Evolutionary conservation across 768 basidiomycete species (phyloP).

Genomic region (Lactifluus rugatus): DNA sequence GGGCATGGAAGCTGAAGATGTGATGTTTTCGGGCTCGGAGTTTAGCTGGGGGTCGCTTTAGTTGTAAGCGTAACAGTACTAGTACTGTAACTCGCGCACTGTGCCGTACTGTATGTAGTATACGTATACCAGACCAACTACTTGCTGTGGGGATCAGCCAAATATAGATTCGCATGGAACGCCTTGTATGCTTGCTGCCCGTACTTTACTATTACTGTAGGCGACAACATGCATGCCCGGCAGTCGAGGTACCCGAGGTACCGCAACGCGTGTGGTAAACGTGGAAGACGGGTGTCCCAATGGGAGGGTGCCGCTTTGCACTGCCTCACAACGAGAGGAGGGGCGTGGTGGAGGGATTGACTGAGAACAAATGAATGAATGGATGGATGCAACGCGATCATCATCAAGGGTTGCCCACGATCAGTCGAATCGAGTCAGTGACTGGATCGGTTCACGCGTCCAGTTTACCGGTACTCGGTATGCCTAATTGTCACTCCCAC

Average conservation of each 20-base stretch:
- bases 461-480: not conserved
- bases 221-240: too few relatives aligned
- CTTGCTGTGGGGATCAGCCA: not conserved
- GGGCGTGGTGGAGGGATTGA: too few relatives aligned
- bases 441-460: not conserved
- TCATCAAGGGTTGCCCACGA: not conserved
- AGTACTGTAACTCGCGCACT: not conserved
- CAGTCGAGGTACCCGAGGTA: too few relatives aligned
- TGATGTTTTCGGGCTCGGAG: too few relatives aligned
- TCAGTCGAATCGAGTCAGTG: not conserved
- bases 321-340: not conserved
- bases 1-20: conserved; percentile 1
- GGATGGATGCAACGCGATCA: not conserved
- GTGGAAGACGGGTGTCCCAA: not conserved
- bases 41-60: too few relatives aligned
- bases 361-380: not conserved
- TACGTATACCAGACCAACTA: not conserved
- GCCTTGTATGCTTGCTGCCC: too few relatives aligned
- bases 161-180: not conserved
- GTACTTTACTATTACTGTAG: too few relatives aligned
- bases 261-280: too few relatives aligned
- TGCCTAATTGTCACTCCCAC: too few relatives aligned
- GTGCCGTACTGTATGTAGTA: not conserved
- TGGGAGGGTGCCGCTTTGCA: not conserved
- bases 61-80: too few relatives aligned